A percentile compares a stretch with the other conserved stretches of the same genome.
Conservation (phyloP, 2,329 filamentous ascomycete genomes). For the Corynespora cassiicola region DNA sequence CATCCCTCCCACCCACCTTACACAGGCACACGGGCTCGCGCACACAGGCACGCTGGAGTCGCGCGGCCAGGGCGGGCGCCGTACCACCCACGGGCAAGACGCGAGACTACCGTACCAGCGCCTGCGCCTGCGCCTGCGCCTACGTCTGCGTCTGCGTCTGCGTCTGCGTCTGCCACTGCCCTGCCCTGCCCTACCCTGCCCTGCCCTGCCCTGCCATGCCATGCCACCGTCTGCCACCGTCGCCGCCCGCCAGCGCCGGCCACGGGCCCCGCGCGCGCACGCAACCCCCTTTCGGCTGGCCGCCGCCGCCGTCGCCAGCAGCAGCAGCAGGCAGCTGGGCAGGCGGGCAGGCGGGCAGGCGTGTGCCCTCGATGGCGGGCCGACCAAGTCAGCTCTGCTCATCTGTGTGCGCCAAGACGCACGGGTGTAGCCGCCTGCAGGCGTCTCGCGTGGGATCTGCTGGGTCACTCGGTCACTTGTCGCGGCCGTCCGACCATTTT, state of each 20-base stretch:
- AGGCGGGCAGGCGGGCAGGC: neutral
- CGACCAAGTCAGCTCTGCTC: constrained; percentile 9
- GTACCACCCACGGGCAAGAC: too few species aligned
- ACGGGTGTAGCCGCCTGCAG: constrained; percentile 4
- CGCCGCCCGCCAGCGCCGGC: too few species aligned
- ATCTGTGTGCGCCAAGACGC: constrained; percentile 2
- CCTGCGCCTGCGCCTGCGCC: neutral
- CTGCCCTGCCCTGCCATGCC: constrained; percentile 9
- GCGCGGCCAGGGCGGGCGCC: too few species aligned
- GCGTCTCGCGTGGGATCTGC: constrained; percentile 1
- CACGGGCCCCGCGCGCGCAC: too few species aligned
- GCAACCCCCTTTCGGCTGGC: too few species aligned
- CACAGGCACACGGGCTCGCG: too few species aligned
- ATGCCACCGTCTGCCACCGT: too few species aligned
- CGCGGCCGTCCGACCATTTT: constrained; percentile 18
- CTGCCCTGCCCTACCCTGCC: neutral
- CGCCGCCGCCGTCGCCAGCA: neutral
- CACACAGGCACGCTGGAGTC: too few species aligned
- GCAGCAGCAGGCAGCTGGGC: neutral
- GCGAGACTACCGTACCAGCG: constrained; percentile 6
- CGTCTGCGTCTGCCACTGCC: constrained; percentile 5
- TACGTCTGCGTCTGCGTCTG: neutral
- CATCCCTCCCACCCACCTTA: too few species aligned
- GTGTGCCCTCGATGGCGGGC: constrained; percentile 7
- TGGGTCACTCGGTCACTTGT: constrained; percentile 16